These are phyloP conservation scores for Tulasnella sp. DNA, from an alignment of 768 basidiomycete genomes.

Conservation along the genomic window DNA sequence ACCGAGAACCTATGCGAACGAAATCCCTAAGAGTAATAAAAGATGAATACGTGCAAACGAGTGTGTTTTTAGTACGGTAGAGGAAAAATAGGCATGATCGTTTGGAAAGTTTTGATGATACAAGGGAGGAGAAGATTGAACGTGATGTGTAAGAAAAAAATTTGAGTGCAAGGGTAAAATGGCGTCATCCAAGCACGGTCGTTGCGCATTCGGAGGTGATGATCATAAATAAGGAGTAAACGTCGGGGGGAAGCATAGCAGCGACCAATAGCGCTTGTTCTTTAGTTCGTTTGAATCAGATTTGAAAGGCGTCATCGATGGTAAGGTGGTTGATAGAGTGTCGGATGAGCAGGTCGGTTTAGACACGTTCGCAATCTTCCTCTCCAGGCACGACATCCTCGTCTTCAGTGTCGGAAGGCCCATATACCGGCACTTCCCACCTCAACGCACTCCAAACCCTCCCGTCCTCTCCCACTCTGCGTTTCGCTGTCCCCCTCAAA, in stretches of 20 bases:
- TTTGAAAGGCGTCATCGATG: too few species aligned
- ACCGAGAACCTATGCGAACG: neutral
- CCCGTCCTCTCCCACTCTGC: constrained; percentile 8
- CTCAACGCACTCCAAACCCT: constrained; percentile 18
- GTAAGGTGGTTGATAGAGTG: neutral
- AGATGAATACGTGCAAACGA: neutral
- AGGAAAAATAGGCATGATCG: neutral
- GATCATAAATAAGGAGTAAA: neutral
- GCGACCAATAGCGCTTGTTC: neutral
- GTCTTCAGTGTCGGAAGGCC: neutral
- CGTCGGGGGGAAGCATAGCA: neutral
- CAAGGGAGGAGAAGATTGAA: neutral
- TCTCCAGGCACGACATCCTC: neutral
- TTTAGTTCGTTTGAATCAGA: neutral
- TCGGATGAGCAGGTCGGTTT: neutral
- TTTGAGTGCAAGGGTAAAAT: neutral
- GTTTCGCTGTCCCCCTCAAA: neutral
- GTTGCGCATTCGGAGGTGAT: neutral
- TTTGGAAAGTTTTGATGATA: neutral
- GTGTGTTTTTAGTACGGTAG: neutral
- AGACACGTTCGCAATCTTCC: neutral
- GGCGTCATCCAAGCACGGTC: neutral
- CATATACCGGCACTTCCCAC: constrained; percentile 5
- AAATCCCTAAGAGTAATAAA: neutral
- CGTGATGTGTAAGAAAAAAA: neutral